phyloP scores from a whole-genome alignment of 176 grass and related monocot species.

The Eragrostis nindensis region DNA sequence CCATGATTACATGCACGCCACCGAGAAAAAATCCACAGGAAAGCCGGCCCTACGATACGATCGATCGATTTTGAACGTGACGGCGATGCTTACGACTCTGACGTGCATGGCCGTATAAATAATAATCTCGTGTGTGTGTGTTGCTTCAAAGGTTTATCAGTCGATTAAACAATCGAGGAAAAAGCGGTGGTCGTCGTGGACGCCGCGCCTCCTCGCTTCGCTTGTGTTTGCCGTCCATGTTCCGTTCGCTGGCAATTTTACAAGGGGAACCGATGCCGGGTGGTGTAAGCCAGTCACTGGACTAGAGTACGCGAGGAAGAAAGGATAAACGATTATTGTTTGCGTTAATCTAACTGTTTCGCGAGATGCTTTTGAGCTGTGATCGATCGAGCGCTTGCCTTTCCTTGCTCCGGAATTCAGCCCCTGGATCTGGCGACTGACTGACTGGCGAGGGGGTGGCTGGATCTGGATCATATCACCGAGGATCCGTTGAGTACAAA shows the following conservation, averaged over 20 bases:
- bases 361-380: conserved; percentile 33
- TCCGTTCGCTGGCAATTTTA: conserved; percentile 33
- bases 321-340: not conserved
- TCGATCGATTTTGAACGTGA: not conserved
- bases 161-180: not conserved
- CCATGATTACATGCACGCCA: conserved; percentile 1
- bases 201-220: not conserved
- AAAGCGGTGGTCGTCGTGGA: conserved; percentile 47
- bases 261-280: too few relatives aligned
- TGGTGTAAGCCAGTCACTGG: too few relatives aligned
- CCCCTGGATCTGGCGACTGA: conserved; percentile 11
- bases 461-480: not conserved
- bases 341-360: conserved; percentile 7
- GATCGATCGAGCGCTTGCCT: not conserved
- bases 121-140: not conserved
- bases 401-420: conserved; percentile 32
- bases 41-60: not conserved
- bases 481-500: conserved; percentile 1
- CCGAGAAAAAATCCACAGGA: not conserved
- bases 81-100: not conserved
- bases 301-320: not conserved
- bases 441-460: not conserved
- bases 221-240: not conserved
- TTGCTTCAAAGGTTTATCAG: not conserved
- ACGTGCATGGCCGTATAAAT: not conserved